phyloP scores from a whole-genome alignment of 495 filamentous ascomycete genomes.

The Penicillium cataractarum region DNA sequence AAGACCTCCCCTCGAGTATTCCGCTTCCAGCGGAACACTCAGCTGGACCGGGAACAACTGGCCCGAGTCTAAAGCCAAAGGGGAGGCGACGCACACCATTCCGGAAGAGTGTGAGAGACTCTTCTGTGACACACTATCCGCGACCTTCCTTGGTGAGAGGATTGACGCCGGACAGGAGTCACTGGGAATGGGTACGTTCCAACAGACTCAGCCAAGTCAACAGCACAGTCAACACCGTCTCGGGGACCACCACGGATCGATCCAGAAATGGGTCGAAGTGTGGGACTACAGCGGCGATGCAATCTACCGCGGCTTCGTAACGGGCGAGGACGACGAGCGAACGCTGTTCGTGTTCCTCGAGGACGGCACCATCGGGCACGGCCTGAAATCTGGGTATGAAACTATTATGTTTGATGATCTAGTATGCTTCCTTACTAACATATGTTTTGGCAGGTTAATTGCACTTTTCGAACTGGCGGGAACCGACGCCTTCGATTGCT shows the following conservation, averaged over 20 bases:
- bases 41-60: slow-evolving; percentile 43
- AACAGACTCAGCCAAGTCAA: slow-evolving; percentile 33
- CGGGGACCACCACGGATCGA: slow-evolving; percentile 34
- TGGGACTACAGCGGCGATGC: slow-evolving; percentile 86
- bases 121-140: slow-evolving; percentile 91
- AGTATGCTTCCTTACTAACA: background rate
- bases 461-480: slow-evolving; percentile 85
- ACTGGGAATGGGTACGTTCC: slow-evolving; percentile 75
- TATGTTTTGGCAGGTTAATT: slow-evolving; percentile 65
- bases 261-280: slow-evolving; percentile 71
- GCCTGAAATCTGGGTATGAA: slow-evolving; percentile 85
- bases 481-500: slow-evolving; percentile 69
- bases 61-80: slow-evolving; percentile 66
- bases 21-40: slow-evolving; percentile 60
- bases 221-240: slow-evolving; percentile 16
- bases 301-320: slow-evolving; percentile 83
- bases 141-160: slow-evolving; percentile 96
- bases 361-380: slow-evolving; percentile 63
- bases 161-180: slow-evolving; percentile 63
- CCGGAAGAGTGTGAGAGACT: slow-evolving; percentile 99
- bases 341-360: slow-evolving; percentile 90
- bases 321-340: slow-evolving; percentile 62
- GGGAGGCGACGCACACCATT: slow-evolving; percentile 92
- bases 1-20: slow-evolving; percentile 82
- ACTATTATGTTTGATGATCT: background rate